Conservation (phyloP, 1,139 yeast genomes). For the Yamadazyma friedrichii region DNA sequence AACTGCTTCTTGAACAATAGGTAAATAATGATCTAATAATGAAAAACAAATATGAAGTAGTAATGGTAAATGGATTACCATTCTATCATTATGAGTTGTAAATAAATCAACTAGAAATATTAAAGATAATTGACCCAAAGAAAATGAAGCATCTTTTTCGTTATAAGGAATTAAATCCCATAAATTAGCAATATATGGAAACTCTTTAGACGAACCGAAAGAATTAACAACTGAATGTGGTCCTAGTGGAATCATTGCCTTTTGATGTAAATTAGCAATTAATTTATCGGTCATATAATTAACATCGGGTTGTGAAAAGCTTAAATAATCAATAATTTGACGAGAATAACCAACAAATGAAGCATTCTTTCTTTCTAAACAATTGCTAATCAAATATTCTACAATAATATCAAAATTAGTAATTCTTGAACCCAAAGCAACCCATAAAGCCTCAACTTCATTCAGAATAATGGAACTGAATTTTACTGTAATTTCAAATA, state of each 20-base stretch:
- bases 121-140: slow-evolving; percentile 83
- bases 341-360: slow-evolving; percentile 75
- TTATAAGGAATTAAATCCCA: slow-evolving; percentile 54
- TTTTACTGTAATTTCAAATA: slow-evolving; percentile 81
- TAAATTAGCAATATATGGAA: slow-evolving; percentile 78
- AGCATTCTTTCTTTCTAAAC: slow-evolving; percentile 71
- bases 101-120: slow-evolving; percentile 81
- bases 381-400: slow-evolving; percentile 65
- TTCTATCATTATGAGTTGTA: slow-evolving; percentile 56
- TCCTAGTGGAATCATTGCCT: slow-evolving; percentile 79
- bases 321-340: slow-evolving; percentile 75
- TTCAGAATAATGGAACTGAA: slow-evolving; percentile 72
- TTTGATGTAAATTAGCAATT: slow-evolving; percentile 72
- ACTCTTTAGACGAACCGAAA: slow-evolving; percentile 18
- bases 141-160: slow-evolving; percentile 75
- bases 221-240: slow-evolving; percentile 17
- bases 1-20: slow-evolving; percentile 83
- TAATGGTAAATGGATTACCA: slow-evolving; percentile 63
- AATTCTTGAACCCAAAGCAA: slow-evolving; percentile 73
- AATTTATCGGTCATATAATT: slow-evolving; percentile 61
- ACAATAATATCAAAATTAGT: slow-evolving; percentile 71
- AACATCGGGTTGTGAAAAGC: slow-evolving; percentile 59
- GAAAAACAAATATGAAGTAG: slow-evolving; percentile 80
- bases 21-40: slow-evolving; percentile 81
- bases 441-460: slow-evolving; percentile 95